Base-by-base conservation (phyloP, 352 stramenopile genomes). In the Blastocystis sp. region DNA sequence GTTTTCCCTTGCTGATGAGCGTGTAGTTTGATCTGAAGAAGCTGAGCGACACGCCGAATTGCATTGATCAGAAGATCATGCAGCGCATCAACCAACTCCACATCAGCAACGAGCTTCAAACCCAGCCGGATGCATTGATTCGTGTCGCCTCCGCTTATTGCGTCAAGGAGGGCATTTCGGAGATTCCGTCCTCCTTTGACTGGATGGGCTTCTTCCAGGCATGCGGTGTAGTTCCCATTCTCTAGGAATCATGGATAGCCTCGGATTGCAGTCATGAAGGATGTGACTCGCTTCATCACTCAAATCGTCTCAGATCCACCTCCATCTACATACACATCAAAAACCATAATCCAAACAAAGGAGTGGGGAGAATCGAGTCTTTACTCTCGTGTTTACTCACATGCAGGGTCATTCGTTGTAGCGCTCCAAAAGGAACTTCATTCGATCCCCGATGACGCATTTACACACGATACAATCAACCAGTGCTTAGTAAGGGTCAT, bases 81-180 rank as follows among this genome's bases (percentile, higher is more conserved):
- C 45, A 34, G 10, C 71, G 48, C 60, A 63, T 81, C 48, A 81
- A 81, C 40, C 71, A 81, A 38, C 71, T 63, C 43, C 71, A 81
- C 28, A 81, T 81, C 34, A 45, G 66, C 14, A 21, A 81, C 38
- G 28, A 34, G 28, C 28, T 34, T 34, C 28, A 34, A 34, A 34
- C 28, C 28, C 28, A 34, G 28, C 28, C 28, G 28, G 28, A 34
- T 34, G 28, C 28, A 34, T 34, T 34, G 28, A 34, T 34, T 34
- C 28, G 28, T 34, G 28, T 34, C 28, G 28, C 28, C 28, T 34
- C 28, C 28, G 28, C 28, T 34, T 34, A 34, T 34, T 34, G 28
- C 28, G 28, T 34, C 28, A 34, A 34, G 28, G 28, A 34, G 28
- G 28, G 28, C 28, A 34, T 34, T 34, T 34, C 28, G 28, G 28